phyloP scores from a whole-genome alignment of 2,329 filamentous ascomycete genomes.

The Cladosporium colombiae region DNA sequence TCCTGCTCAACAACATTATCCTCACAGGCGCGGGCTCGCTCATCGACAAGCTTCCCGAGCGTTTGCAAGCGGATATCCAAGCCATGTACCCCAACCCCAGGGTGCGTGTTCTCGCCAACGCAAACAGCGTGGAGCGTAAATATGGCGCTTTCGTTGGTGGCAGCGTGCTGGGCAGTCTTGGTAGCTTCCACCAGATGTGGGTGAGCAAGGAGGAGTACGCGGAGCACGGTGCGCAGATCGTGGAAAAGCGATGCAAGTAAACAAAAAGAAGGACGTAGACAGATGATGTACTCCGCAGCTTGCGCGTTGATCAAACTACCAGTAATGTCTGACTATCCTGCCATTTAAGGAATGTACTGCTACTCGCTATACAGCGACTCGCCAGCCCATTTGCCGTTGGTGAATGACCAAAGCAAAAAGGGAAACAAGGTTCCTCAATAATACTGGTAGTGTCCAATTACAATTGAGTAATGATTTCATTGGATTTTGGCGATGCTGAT shows the following conservation, averaged over 20 bases:
- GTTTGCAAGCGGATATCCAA: conserved; percentile 80
- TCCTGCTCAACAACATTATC: conserved; percentile 84
- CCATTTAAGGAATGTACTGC: background rate
- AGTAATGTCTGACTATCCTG: background rate
- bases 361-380: background rate
- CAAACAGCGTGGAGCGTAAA: conserved; percentile 81
- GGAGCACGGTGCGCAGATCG: conserved; percentile 85
- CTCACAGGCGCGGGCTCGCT: conserved; percentile 87
- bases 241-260: conserved; percentile 94
- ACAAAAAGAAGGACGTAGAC: background rate
- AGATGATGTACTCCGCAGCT: background rate
- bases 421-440: background rate
- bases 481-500: too few species aligned
- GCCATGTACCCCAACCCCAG: conserved; percentile 79
- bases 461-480: background rate
- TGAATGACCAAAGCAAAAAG: background rate
- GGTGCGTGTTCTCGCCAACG: conserved; percentile 85
- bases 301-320: background rate
- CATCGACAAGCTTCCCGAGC: conserved; percentile 88
- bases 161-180: conserved; percentile 90
- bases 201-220: conserved; percentile 97
- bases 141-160: conserved; percentile 97
- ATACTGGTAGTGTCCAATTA: background rate
- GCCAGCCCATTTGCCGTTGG: background rate
- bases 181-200: conserved; percentile 99